These are phyloP conservation scores for Lentinula sp. DNA, from an alignment of 768 basidiomycete genomes.

Conservation along the genomic window DNA sequence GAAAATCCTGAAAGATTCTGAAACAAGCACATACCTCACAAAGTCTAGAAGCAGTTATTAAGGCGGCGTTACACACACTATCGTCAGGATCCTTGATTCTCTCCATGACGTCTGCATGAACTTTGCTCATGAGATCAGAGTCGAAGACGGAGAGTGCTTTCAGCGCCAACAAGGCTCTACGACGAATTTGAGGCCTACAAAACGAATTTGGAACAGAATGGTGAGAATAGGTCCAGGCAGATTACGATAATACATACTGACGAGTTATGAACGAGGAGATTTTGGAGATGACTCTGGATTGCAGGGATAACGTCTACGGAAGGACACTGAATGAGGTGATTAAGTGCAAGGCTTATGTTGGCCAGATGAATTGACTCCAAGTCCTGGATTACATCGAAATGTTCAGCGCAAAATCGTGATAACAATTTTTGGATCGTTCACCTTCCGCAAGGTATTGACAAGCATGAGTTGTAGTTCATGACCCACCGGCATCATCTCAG, in stretches of 20 bases:
- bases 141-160: slow-evolving; percentile 44
- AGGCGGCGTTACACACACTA: slow-evolving; percentile 39
- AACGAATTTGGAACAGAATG: not conserved
- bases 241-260: slow-evolving; percentile 42
- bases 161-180: slow-evolving; percentile 57
- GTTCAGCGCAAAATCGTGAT: not conserved
- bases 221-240: not conserved
- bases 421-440: slow-evolving; percentile 15
- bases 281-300: slow-evolving; percentile 56
- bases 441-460: slow-evolving; percentile 83
- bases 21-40: not conserved
- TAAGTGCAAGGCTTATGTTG: slow-evolving; percentile 67
- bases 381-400: slow-evolving; percentile 41
- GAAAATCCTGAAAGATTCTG: no score
- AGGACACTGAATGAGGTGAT: slow-evolving; percentile 55
- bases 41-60: slow-evolving; percentile 20
- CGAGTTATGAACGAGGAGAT: slow-evolving; percentile 69
- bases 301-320: slow-evolving; percentile 72
- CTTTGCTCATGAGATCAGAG: slow-evolving; percentile 35
- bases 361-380: slow-evolving; percentile 51
- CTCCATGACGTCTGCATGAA: slow-evolving; percentile 30
- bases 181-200: slow-evolving; percentile 49
- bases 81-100: slow-evolving; percentile 38
- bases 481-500: slow-evolving; percentile 58
- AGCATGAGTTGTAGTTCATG: slow-evolving; percentile 79